These are phyloP conservation scores for Cercospora janseana DNA, from an alignment of 2,329 filamentous ascomycete species.

Conservation along the genomic window DNA sequence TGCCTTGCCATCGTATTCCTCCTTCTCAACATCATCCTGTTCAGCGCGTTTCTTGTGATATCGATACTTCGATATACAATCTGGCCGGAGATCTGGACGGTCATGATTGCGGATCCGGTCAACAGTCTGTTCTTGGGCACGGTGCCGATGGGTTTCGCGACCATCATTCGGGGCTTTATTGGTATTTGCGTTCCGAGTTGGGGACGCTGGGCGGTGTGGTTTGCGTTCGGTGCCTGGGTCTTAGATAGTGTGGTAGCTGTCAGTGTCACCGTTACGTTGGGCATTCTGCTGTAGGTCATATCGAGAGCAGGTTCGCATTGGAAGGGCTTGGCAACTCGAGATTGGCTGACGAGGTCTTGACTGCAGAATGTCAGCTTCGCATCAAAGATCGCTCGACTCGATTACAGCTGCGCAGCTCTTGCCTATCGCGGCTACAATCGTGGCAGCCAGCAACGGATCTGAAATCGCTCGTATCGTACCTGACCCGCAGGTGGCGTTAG, in stretches of 20 bases:
- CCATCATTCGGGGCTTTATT: conserved; percentile 32
- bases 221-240: conserved; percentile 52
- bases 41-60: conserved; percentile 45
- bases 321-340: neutral
- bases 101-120: conserved; percentile 65
- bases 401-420: conserved; percentile 66
- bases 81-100: conserved; percentile 64
- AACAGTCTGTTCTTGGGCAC: conserved; percentile 65
- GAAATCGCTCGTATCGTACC: conserved; percentile 60
- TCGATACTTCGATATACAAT: conserved; percentile 61
- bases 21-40: conserved; percentile 55
- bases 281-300: conserved; percentile 43
- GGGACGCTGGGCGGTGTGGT: conserved; percentile 46
- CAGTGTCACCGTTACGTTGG: conserved; percentile 30
- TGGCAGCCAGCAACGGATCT: conserved; percentile 62
- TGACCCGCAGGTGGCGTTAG: conserved; percentile 54
- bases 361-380: conserved; percentile 19
- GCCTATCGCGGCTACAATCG: conserved; percentile 64
- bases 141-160: conserved; percentile 36
- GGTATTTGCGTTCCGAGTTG: conserved; percentile 33
- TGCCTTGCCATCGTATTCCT: conserved; percentile 63
- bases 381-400: conserved; percentile 44
- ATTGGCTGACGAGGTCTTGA: neutral
- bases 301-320: neutral
- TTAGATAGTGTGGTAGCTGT: conserved; percentile 48